Conservation (phyloP, 371 early-diverging fungal species). For the Amoeboaphelidium protococcarum region DNA sequence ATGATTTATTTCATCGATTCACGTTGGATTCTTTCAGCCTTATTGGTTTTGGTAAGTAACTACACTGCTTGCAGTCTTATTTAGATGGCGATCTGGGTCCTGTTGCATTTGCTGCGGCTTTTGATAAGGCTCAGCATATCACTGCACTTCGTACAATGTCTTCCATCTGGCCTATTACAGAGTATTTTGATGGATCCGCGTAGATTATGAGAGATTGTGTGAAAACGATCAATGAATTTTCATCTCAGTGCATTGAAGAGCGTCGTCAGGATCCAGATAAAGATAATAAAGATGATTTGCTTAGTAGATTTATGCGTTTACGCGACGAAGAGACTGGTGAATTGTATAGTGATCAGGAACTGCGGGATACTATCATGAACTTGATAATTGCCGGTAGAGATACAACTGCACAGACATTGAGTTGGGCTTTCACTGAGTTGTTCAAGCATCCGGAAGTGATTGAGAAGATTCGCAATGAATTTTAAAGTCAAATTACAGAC, state of each 20-base stretch:
- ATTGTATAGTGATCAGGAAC: conserved; percentile 5
- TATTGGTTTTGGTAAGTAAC: conserved; percentile 18
- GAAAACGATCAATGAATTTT: conserved; percentile 13
- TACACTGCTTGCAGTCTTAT: conserved; percentile 9
- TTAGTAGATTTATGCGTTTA: conserved; percentile 13
- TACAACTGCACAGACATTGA: conserved; percentile 38
- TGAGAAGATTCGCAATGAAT: conserved; percentile 18
- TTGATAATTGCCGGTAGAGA: conserved; percentile 9
- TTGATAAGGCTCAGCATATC: conserved; percentile 18
- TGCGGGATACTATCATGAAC: conserved; percentile 2
- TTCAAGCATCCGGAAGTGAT: conserved; percentile 16
- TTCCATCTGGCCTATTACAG: conserved; percentile 12
- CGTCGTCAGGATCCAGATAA: conserved; percentile 10
- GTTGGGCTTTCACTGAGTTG: conserved; percentile 30
- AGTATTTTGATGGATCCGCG: conserved; percentile 8
- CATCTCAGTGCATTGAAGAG: conserved; percentile 15
- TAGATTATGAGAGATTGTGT: conserved; percentile 9
- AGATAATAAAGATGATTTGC: conserved; percentile 8
- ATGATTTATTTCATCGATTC: conserved; percentile 17
- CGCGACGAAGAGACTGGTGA: conserved; percentile 12
- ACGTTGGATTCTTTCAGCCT: conserved; percentile 21
- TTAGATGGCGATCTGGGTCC: conserved; percentile 7
- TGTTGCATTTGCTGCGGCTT: conserved; percentile 22
- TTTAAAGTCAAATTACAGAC: conserved; percentile 9
- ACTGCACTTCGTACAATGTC: conserved; percentile 9